A percentile compares a stretch with the other conserved stretches of the same genome.
Evolutionary conservation across 2,329 filamentous ascomycete genomes (phyloP).

Genomic region (Dactylellina parvicollis): DNA sequence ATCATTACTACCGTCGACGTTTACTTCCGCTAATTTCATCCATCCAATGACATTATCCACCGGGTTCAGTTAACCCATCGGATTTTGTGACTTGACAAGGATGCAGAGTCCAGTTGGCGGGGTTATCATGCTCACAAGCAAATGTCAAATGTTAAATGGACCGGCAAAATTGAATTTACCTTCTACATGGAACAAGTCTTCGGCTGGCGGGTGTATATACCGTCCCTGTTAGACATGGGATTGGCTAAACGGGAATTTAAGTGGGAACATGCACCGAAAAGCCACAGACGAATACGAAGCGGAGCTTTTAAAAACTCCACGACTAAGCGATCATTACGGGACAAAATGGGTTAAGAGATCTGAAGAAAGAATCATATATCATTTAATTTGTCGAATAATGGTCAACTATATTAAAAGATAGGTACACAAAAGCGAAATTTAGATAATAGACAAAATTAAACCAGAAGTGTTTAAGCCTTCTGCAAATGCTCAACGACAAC

Average conservation of each 20-base stretch:
- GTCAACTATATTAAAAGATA: constrained; percentile 52
- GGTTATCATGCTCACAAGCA: too few species aligned
- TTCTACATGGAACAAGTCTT: not conserved
- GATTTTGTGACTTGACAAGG: too few species aligned
- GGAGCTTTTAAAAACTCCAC: not conserved
- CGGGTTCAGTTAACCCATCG: too few species aligned
- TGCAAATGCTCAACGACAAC: constrained; percentile 51
- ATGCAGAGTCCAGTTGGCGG: too few species aligned
- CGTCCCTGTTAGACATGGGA: constrained; percentile 5
- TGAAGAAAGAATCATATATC: constrained; percentile 30
- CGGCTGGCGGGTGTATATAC: constrained; percentile 11
- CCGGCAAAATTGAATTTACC: not conserved
- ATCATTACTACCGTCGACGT: too few species aligned
- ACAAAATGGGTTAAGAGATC: too few species aligned
- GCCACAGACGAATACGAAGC: constrained; percentile 34
- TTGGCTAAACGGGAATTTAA: constrained; percentile 39
- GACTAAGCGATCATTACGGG: too few species aligned
- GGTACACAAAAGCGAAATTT: constrained; percentile 23
- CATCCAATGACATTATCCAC: too few species aligned
- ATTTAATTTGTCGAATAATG: constrained; percentile 22
- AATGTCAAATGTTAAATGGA: too few species aligned
- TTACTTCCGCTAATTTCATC: too few species aligned
- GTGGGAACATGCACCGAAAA: constrained; percentile 4
- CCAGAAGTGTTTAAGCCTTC: constrained; percentile 41
- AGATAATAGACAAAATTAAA: constrained; percentile 17